Conservation (phyloP, 805 yeast species). For the Yarrowia phangngaensis region DNA sequence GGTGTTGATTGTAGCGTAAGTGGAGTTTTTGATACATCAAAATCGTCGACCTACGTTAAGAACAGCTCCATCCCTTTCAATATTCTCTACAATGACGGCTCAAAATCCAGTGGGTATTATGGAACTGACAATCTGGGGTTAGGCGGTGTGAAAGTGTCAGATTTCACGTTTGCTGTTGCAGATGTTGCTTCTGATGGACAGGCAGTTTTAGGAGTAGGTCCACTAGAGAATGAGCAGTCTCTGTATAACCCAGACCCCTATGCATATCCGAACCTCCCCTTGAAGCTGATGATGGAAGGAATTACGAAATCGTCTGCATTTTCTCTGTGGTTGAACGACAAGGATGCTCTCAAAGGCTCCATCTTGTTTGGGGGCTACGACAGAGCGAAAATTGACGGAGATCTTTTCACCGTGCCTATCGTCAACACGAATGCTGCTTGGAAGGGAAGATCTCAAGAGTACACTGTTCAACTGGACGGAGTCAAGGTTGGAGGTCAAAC, state of each 20-base stretch:
- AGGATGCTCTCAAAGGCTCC: slow-evolving; percentile 33
- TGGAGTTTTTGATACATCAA: slow-evolving; percentile 16
- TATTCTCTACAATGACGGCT: slow-evolving; percentile 45
- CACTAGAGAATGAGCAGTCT: slow-evolving; percentile 36
- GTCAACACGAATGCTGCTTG: slow-evolving; percentile 32
- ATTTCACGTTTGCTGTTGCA: slow-evolving; percentile 71
- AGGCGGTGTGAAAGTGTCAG: slow-evolving; percentile 48
- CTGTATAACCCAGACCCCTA: slow-evolving; percentile 27
- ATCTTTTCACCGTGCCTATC: slow-evolving; percentile 39
- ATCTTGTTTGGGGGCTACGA: slow-evolving; percentile 35
- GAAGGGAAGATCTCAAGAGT: slow-evolving; percentile 32
- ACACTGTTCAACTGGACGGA: slow-evolving; percentile 21
- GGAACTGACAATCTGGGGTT: slow-evolving; percentile 58
- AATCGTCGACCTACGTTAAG: slow-evolving; percentile 11
- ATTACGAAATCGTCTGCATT: slow-evolving; percentile 42
- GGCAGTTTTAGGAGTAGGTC: slow-evolving; percentile 48
- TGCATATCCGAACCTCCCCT: slow-evolving; percentile 39
- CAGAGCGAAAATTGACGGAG: slow-evolving; percentile 27
- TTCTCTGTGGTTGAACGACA: slow-evolving; percentile 44
- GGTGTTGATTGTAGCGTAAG: slow-evolving; percentile 14
- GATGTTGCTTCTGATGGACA: slow-evolving; percentile 56
- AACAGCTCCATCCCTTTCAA: slow-evolving; percentile 38
- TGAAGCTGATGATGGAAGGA: slow-evolving; percentile 41
- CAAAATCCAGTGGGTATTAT: slow-evolving; percentile 49
- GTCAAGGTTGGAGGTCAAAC: slow-evolving; percentile 27